Evolutionary conservation across 257 asterid genomes (phyloP).

Genomic region (Paulownia fortunei): DNA sequence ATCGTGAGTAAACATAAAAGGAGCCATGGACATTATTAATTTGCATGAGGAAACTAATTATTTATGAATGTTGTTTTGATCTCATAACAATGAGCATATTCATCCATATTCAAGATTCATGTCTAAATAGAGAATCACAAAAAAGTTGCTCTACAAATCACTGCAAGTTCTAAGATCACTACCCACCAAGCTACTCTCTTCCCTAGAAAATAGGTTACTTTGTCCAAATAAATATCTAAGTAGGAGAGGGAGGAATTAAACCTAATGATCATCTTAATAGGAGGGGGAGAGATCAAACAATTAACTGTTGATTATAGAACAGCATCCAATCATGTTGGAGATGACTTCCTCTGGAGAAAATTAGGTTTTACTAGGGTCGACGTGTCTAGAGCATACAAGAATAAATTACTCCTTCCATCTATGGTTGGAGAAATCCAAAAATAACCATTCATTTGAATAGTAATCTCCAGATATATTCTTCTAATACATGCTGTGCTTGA

Average conservation of each 20-base stretch:
- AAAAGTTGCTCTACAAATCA: not conserved
- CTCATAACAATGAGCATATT: no score
- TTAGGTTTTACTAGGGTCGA: not conserved
- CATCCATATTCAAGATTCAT: no score
- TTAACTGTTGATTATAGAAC: not conserved
- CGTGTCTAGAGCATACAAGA: slow-evolving; percentile 1
- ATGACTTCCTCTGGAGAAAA: not conserved
- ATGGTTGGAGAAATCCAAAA: not conserved
- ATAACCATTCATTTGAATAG: not conserved
- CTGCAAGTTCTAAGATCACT: slow-evolving; percentile 5
- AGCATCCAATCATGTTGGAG: not conserved
- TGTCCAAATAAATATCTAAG: not conserved
- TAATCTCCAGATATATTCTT: not conserved
- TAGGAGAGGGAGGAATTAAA: not conserved
- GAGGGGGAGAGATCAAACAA: not conserved
- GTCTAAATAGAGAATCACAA: no score
- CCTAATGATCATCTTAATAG: not conserved
- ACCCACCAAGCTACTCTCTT: not conserved
- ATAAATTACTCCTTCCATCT: not conserved
- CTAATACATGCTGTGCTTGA: not conserved
- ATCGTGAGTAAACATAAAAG: not conserved
- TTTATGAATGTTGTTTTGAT: no score
- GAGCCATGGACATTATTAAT: not conserved
- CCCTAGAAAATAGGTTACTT: not conserved
- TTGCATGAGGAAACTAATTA: not conserved